Percentiles rank a stretch among this genome's conserved stretches.
Conservation (phyloP, 2,329 filamentous ascomycete genomes). For the Fusarium verrucosum region DNA sequence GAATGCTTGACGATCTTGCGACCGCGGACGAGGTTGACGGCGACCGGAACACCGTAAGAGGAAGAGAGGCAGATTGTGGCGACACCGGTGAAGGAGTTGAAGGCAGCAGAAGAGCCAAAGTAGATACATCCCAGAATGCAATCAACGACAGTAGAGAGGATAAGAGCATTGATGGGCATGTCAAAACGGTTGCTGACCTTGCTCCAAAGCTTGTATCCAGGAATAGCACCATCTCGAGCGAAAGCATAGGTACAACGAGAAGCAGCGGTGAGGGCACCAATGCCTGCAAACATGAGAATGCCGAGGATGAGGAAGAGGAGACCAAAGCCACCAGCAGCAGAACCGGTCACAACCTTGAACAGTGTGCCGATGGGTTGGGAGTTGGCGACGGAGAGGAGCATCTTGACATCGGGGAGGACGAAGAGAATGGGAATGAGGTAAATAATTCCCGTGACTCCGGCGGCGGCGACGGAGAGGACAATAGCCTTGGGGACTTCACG, state of each 20-base stretch:
- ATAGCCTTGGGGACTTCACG: constrained; percentile 73
- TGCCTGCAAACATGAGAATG: constrained; percentile 79
- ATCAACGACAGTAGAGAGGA: constrained; percentile 73
- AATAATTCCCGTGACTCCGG: constrained; percentile 67
- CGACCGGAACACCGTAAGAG: constrained; percentile 79
- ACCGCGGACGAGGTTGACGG: constrained; percentile 73
- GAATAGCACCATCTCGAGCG: constrained; percentile 78
- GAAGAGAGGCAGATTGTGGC: constrained; percentile 81
- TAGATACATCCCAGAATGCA: constrained; percentile 80
- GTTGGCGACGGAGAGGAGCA: constrained; percentile 71
- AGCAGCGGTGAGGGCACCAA: constrained; percentile 77
- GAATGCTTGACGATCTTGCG: constrained; percentile 73
- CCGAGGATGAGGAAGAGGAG: constrained; percentile 79
- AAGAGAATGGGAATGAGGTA: constrained; percentile 81
- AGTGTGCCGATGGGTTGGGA: constrained; percentile 79
- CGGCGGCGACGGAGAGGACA: constrained; percentile 71
- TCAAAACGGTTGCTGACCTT: constrained; percentile 71
- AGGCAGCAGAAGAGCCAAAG: constrained; percentile 79
- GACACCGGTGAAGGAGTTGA: constrained; percentile 82
- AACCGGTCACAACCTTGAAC: constrained; percentile 80
- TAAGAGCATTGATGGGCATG: constrained; percentile 75
- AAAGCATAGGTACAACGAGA: constrained; percentile 81
- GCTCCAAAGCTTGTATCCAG: constrained; percentile 72
- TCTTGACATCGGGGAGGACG: constrained; percentile 73
- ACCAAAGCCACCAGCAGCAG: constrained; percentile 76